Conservation (phyloP, 2,329 filamentous ascomycete species). For the Fusarium scirpi region DNA sequence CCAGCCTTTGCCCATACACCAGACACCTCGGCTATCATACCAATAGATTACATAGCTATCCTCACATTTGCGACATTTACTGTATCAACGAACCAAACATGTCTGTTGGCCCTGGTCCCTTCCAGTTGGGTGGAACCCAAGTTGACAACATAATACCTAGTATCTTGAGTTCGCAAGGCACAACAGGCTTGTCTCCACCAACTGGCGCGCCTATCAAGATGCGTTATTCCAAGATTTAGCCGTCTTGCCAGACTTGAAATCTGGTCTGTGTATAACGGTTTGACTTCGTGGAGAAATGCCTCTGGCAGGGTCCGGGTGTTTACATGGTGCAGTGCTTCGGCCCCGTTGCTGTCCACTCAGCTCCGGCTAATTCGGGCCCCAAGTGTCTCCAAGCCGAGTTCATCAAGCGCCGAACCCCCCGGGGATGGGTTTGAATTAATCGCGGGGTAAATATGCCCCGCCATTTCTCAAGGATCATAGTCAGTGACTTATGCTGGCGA, state of each 20-base stretch:
- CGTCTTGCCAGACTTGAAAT: conserved; percentile 14
- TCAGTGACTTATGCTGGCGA: conserved; percentile 22
- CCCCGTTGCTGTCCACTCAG: conserved; percentile 24
- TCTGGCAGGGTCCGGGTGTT: conserved; percentile 17
- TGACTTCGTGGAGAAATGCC: conserved; percentile 7
- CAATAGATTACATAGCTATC: conserved; percentile 14
- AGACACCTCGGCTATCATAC: conserved; percentile 17
- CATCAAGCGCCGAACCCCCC: conserved; percentile 8
- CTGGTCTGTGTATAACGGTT: conserved; percentile 2
- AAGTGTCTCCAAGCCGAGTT: conserved; percentile 5
- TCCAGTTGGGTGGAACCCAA: conserved; percentile 23
- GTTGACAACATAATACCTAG: conserved; percentile 8
- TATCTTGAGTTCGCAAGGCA: conserved; percentile 29
- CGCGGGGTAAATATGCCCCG: conserved; percentile 26
- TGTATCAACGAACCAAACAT: conserved; percentile 29
- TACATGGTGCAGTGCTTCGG: neutral
- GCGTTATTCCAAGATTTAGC: conserved; percentile 26
- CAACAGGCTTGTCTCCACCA: conserved; percentile 24
- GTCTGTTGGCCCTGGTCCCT: conserved; percentile 24
- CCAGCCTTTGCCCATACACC: conserved; percentile 10
- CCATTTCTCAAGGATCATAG: conserved; percentile 9
- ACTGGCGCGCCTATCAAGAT: conserved; percentile 37
- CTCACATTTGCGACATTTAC: conserved; percentile 36
- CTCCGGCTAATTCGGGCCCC: conserved; percentile 5
- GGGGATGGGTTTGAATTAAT: neutral